Evolutionary conservation across 176 grass and related monocot species (phyloP).

Genomic region (Poa pratensis): DNA sequence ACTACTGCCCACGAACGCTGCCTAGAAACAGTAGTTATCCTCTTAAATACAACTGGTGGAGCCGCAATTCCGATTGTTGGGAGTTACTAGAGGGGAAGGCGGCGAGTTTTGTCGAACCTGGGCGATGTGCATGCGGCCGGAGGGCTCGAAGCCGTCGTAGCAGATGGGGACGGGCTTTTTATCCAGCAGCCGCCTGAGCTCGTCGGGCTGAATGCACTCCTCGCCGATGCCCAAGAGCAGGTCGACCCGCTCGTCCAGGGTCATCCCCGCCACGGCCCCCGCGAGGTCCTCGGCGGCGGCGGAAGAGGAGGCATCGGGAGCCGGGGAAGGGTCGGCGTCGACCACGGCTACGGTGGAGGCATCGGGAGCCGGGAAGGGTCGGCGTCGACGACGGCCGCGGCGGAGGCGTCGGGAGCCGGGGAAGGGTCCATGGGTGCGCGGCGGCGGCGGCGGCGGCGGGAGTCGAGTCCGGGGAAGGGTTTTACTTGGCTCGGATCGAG

Average conservation of each 20-base stretch:
- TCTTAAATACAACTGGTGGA: not conserved
- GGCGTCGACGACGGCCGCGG: too few relatives aligned
- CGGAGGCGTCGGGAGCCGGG: too few relatives aligned
- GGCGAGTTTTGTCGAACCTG: constrained; percentile 47
- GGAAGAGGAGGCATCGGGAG: not conserved
- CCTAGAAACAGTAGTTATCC: not conserved
- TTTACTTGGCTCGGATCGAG: too few relatives aligned
- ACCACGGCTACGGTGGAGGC: not conserved
- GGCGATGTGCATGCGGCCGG: constrained; percentile 81
- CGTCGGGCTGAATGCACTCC: constrained; percentile 87
- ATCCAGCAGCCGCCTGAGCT: constrained; percentile 54
- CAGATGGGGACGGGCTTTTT: constrained; percentile 71
- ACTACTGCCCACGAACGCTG: not conserved
- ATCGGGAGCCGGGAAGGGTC: too few relatives aligned
- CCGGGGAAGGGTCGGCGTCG: not conserved
- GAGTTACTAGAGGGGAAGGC: not conserved
- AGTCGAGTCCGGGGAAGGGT: too few relatives aligned
- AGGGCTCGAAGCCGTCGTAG: constrained; percentile 88
- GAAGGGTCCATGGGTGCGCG: too few relatives aligned
- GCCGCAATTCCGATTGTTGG: too few relatives aligned
- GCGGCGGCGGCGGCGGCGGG: too few relatives aligned
- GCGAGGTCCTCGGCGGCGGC: not conserved
- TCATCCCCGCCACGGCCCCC: constrained; percentile 40
- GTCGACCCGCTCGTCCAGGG: constrained; percentile 57
- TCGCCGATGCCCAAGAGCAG: constrained; percentile 73